A percentile compares a stretch with the other conserved stretches of the same genome.
Conservation (phyloP, 225 moss, liverwort and hornwort species). For the Ulota crispa region DNA sequence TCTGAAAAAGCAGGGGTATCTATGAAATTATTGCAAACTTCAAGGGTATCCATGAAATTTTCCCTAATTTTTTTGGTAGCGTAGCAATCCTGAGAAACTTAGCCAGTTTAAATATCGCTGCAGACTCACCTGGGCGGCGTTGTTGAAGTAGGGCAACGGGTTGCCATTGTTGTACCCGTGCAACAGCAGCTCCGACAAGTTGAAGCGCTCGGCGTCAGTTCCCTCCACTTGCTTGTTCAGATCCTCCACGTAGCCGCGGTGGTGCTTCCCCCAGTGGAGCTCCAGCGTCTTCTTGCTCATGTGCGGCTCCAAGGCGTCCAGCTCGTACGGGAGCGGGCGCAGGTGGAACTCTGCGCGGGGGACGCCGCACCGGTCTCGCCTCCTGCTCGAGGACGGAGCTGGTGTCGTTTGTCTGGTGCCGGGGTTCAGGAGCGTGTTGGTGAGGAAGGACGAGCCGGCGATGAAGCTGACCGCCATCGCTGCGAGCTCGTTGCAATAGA, state of each 20-base stretch:
- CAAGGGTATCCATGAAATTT: too few species aligned
- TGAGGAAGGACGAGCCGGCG: conserved; percentile 26
- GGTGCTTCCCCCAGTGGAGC: conserved; percentile 89
- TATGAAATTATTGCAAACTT: too few species aligned
- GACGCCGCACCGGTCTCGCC: background rate
- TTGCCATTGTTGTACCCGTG: conserved; percentile 92
- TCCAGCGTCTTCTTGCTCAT: conserved; percentile 86
- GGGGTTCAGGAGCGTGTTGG: background rate
- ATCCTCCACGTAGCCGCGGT: conserved; percentile 71
- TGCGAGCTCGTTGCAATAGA: background rate
- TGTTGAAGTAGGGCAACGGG: conserved; percentile 78
- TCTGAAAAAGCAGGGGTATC: too few species aligned
- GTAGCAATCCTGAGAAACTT: too few species aligned
- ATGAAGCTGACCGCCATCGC: conserved; percentile 43
- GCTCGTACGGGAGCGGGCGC: conserved; percentile 47
- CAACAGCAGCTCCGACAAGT: conserved; percentile 74
- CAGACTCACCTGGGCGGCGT: conserved; percentile 88
- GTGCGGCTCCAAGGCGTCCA: conserved; percentile 86
- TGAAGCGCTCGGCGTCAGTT: conserved; percentile 64
- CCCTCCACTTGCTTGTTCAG: conserved; percentile 79
- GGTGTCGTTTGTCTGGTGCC: too few species aligned
- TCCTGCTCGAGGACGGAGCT: background rate
- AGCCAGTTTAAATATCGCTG: too few species aligned
- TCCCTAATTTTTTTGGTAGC: too few species aligned
- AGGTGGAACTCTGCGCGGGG: conserved; percentile 48